Percentiles rank a stretch among this genome's conserved stretches.
These are phyloP conservation scores for Pyrrhoderma lamaoense DNA, from an alignment of 1,284 basidiomycete species.

Conservation along the genomic window DNA sequence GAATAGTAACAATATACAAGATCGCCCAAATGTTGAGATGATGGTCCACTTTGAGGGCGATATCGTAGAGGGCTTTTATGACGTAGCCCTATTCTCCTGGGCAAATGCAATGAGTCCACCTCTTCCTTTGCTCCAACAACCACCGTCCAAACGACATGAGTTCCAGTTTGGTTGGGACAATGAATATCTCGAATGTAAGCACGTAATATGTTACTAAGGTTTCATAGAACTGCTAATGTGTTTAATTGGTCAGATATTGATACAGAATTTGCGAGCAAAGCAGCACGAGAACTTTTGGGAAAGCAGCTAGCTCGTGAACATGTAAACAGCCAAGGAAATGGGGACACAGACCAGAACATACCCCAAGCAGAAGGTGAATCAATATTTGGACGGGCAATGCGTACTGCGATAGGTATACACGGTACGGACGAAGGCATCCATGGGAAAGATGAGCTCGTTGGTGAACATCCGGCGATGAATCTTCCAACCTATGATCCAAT, in stretches of 20 bases:
- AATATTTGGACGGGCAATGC: constrained; percentile 1
- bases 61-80: constrained; percentile 67
- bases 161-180: constrained; percentile 42
- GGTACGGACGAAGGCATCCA: constrained; percentile 1
- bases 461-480: constrained; percentile 14
- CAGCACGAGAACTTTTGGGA: constrained; percentile 16
- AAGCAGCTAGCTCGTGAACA: constrained; percentile 16
- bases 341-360: background rate
- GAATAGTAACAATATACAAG: constrained; percentile 72
- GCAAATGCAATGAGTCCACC: constrained; percentile 49
- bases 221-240: background rate
- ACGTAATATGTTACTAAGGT: constrained; percentile 20
- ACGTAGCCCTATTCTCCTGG: constrained; percentile 67
- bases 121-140: constrained; percentile 39
- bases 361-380: background rate
- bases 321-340: background rate
- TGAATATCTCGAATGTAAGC: constrained; percentile 29
- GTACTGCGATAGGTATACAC: background rate
- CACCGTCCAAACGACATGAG: constrained; percentile 21
- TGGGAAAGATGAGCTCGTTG: constrained; percentile 15
- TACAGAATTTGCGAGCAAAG: constrained; percentile 10
- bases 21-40: constrained; percentile 63
- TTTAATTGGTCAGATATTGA: constrained; percentile 18
- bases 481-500: background rate
- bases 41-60: constrained; percentile 63